Percentiles rank a stretch among this genome's conserved stretches.
phyloP scores from a whole-genome alignment of 805 yeast species.

The Peterozyma toletana region DNA sequence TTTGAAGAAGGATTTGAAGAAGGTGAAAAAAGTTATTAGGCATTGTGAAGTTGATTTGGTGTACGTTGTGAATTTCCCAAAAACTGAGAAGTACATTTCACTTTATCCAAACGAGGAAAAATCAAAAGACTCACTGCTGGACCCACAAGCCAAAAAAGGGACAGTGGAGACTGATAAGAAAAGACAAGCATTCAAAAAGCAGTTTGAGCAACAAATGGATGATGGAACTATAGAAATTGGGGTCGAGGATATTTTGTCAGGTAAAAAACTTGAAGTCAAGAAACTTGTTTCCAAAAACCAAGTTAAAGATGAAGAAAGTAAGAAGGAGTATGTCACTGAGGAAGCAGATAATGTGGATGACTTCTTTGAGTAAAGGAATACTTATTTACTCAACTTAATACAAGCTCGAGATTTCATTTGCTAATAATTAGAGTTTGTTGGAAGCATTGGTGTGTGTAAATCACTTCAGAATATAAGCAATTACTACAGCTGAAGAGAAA shows the following conservation, averaged over 20 bases:
- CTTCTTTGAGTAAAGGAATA: conserved; percentile 9
- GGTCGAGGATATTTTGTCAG: conserved; percentile 37
- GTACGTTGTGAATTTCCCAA: conserved; percentile 73
- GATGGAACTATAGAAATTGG: conserved; percentile 46
- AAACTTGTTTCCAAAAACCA: not conserved
- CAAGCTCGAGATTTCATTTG: no score
- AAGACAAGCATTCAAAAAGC: conserved; percentile 39
- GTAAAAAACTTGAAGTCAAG: conserved; percentile 23
- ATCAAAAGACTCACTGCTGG: conserved; percentile 19
- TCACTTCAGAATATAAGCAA: no score
- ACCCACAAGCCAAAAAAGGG: conserved; percentile 33
- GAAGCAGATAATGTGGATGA: conserved; percentile 3
- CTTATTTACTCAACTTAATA: no score
- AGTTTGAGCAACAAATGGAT: conserved; percentile 44
- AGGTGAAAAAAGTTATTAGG: conserved; percentile 38
- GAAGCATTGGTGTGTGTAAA: no score
- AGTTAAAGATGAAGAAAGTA: not conserved
- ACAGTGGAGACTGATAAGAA: conserved; percentile 33
- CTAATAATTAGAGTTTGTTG: no score
- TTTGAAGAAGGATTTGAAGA: conserved; percentile 21
- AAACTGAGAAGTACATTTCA: conserved; percentile 70
- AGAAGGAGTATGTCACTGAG: not conserved
- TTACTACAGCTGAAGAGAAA: not conserved
- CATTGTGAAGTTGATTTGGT: conserved; percentile 65
- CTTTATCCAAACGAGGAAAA: conserved; percentile 48